A percentile compares a stretch with the other conserved stretches of the same genome.
These are phyloP conservation scores for Schwanniomyces sp. DNA, from an alignment of 805 yeast species.

Conservation along the genomic window DNA sequence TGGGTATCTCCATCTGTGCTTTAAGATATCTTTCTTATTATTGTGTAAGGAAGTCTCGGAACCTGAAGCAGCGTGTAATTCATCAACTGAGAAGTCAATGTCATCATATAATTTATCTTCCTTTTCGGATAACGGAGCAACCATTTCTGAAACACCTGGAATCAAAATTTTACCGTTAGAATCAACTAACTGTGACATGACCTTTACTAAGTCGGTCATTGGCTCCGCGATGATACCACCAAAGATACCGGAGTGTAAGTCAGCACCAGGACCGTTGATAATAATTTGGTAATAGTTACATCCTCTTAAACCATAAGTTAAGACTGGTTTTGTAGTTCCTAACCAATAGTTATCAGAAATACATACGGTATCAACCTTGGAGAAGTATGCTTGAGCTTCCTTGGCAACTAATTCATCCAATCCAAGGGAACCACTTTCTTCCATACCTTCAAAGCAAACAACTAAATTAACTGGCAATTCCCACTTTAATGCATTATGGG, in stretches of 20 bases:
- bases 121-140: constrained; percentile 83
- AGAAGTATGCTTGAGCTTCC: constrained; percentile 81
- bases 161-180: constrained; percentile 79
- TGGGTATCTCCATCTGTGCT: constrained; percentile 99
- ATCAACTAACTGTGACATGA: constrained; percentile 76
- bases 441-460: constrained; percentile 98
- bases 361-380: constrained; percentile 89
- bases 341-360: constrained; percentile 98
- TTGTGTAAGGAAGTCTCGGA: constrained; percentile 78
- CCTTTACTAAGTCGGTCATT: constrained; percentile 84
- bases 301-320: constrained; percentile 97
- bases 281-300: constrained; percentile 86
- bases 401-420: constrained; percentile 76
- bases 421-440: constrained; percentile 94
- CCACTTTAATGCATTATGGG: constrained; percentile 79
- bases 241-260: constrained; percentile 94
- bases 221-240: constrained; percentile 99
- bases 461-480: constrained; percentile 93
- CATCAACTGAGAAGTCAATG: constrained; percentile 82
- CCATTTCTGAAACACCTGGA: constrained; percentile 91
- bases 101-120: constrained; percentile 80
- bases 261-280: constrained; percentile 92
- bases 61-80: constrained; percentile 86
- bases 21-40: constrained; percentile 79
- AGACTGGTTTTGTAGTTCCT: constrained; percentile 94